These are phyloP conservation scores for Sporothrix humicola DNA, from an alignment of 2,329 filamentous ascomycete genomes.

Conservation along the genomic window DNA sequence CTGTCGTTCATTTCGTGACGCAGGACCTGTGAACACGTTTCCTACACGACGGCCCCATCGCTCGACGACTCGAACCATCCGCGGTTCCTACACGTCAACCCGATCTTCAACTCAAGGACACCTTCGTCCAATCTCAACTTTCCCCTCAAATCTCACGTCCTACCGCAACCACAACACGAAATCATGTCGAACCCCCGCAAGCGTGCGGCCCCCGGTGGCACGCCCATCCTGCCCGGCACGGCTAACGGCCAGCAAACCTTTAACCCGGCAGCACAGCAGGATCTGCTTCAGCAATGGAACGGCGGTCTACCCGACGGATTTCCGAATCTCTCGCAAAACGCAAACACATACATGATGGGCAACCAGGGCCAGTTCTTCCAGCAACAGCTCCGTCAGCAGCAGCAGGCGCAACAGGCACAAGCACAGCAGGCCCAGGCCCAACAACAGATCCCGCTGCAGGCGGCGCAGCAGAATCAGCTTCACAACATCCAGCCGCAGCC, in stretches of 20 bases:
- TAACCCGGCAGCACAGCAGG: constrained; percentile 51
- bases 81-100: too few relatives aligned
- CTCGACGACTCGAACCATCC: not conserved
- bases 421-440: constrained; percentile 12
- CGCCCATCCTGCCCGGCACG: constrained; percentile 63
- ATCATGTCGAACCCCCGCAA: constrained; percentile 67
- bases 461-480: constrained; percentile 38
- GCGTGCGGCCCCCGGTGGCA: constrained; percentile 73
- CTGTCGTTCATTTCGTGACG: not conserved
- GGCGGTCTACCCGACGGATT: constrained; percentile 47
- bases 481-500: constrained; percentile 41
- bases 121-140: not conserved
- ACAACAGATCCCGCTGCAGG: constrained; percentile 33
- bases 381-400: constrained; percentile 32
- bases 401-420: constrained; percentile 18
- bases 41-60: not conserved
- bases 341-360: constrained; percentile 50
- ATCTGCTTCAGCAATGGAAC: constrained; percentile 56
- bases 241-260: constrained; percentile 56
- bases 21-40: constrained; percentile 3
- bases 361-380: constrained; percentile 45
- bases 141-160: not conserved
- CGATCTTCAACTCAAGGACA: not conserved
- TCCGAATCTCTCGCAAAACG: constrained; percentile 46
- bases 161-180: not conserved